Evolutionary conservation across 2,329 filamentous ascomycete genomes (phyloP).

Genomic region (Colletotrichum sp.): DNA sequence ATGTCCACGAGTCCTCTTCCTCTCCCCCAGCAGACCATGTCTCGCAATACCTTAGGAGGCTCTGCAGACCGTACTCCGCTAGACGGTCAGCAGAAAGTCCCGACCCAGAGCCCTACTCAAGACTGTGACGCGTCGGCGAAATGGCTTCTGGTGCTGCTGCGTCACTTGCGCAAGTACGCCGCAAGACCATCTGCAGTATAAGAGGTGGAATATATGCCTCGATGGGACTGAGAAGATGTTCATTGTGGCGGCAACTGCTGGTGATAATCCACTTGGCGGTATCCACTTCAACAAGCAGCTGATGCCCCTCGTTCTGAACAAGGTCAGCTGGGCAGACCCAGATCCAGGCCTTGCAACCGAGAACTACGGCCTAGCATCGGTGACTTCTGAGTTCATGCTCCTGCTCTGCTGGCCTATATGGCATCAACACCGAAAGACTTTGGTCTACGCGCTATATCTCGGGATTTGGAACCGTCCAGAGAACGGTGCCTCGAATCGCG

Average conservation of each 20-base stretch:
- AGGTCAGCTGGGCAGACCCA: neutral
- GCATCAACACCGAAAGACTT: neutral
- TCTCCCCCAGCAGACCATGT: neutral
- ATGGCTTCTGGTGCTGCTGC: neutral
- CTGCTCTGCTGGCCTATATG: neutral
- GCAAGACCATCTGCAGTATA: neutral
- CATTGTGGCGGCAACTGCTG: neutral
- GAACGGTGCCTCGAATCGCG: neutral
- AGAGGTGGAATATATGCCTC: neutral
- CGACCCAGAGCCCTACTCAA: neutral
- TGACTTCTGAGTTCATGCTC: fast-evolving
- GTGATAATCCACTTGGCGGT: neutral
- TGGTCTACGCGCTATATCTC: neutral
- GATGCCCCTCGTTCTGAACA: neutral
- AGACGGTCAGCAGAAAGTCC: neutral
- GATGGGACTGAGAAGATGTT: neutral
- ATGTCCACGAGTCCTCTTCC: neutral
- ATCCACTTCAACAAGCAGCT: neutral
- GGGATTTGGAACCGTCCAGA: neutral
- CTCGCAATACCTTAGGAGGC: neutral
- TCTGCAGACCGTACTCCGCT: neutral
- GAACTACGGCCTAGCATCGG: neutral
- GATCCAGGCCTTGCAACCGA: neutral
- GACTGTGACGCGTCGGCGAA: neutral
- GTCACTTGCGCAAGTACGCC: neutral